These are phyloP conservation scores for Rosa chinensis DNA, from an alignment of 306 rosid species.

Conservation along the genomic window DNA sequence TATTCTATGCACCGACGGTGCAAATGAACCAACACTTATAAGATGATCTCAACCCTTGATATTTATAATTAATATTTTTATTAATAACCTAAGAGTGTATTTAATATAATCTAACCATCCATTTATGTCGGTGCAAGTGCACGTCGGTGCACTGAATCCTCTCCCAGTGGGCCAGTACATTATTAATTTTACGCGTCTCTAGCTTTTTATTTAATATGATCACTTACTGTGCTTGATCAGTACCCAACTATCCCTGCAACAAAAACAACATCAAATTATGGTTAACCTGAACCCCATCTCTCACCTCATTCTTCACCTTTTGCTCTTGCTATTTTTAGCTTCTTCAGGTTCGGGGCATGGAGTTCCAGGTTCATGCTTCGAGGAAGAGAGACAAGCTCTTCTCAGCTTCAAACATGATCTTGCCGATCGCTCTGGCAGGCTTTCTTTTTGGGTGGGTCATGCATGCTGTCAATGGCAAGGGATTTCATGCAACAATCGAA, in stretches of 20 bases:
- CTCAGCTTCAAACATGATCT: background rate
- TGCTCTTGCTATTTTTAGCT: background rate
- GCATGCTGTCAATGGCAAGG: slow-evolving; percentile 17
- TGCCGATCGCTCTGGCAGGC: background rate
- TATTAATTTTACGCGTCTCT: too few relatives aligned
- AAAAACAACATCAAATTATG: background rate
- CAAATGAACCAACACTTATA: too few relatives aligned
- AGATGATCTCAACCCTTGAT: too few relatives aligned
- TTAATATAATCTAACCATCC: too few relatives aligned
- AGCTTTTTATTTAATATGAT: background rate
- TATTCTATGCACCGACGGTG: too few relatives aligned
- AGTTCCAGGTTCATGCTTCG: background rate
- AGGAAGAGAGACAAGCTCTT: slow-evolving; percentile 1
- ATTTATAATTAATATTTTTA: too few relatives aligned
- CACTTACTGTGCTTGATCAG: background rate
- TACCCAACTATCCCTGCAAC: background rate
- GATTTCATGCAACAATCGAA: background rate
- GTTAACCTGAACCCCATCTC: background rate
- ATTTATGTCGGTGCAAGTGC: too few relatives aligned
- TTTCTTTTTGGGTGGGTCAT: background rate
- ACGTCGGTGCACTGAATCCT: too few relatives aligned
- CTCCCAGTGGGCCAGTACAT: too few relatives aligned
- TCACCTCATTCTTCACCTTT: background rate
- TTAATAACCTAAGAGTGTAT: too few relatives aligned
- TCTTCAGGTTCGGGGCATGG: background rate